Base-by-base conservation (phyloP, 805 yeast genomes). In the Yamadazyma endophytica region DNA sequence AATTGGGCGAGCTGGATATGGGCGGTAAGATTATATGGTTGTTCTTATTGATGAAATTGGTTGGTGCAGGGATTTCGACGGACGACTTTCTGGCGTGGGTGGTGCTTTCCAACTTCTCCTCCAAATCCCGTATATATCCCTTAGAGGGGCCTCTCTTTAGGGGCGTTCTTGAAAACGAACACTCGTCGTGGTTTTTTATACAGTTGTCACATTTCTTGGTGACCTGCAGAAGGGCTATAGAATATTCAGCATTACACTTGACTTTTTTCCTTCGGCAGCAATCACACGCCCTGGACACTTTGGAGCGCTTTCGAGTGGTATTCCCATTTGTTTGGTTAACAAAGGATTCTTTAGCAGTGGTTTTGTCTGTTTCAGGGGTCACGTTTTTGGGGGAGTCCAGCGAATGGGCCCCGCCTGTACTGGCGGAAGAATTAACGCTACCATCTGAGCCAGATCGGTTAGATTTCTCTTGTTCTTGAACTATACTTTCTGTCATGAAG, bases 201-300 rank as follows among this genome's bases (percentile, higher is more conserved):
- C 94, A 83, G 41, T 74, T 79, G 9, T 79, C 58, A 52, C 94
- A 83, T 2, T 66, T 52, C 37, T 67, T 68, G 21, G 69, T 58
- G n/a, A 77, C 69, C 7, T 61, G 58, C 43, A 60, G 71, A 13
- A 72, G 63, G 4, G 65, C 55, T 8, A 56, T 28, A 31, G 64
- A 64, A 35, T 70, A 68, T 16, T 68, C 68, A 14, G 83, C 86
- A 50, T 82, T 78, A 57, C 94, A 83, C 33, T 75, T 67, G 14
- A 82, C 70, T 50, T 83, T 83, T 53, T 82, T 81, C 27, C 82
- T 66, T 21, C 92, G 68, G 52, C 92, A 83, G 33, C 80, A 78
- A 51, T 83, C 94, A 51, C 94, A 83, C 2, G 90, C 92, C 32
- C 94, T 56, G 1, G 88, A 80, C 0, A 82, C 87, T 50, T 83